phyloP scores from a whole-genome alignment of 2,329 filamentous ascomycete species.

The Sclerotinia minor region DNA sequence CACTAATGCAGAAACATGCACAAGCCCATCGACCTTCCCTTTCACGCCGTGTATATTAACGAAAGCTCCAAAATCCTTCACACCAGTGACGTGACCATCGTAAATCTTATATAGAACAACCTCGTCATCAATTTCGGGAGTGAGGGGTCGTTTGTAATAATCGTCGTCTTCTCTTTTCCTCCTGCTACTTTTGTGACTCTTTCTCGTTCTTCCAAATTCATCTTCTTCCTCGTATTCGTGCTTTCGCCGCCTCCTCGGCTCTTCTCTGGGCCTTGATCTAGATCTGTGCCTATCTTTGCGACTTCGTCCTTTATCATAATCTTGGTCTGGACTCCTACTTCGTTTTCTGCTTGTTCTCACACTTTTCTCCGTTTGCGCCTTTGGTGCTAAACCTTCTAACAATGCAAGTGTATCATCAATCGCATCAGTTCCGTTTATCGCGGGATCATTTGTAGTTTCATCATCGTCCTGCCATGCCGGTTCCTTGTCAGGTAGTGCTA shows the following conservation, averaged over 20 bases:
- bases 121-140: slow-evolving; percentile 75
- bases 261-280: slow-evolving; percentile 54
- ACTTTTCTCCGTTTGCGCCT: slow-evolving; percentile 47
- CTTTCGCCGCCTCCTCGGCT: slow-evolving; percentile 45
- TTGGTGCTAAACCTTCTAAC: slow-evolving; percentile 80
- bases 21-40: slow-evolving; percentile 87
- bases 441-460: slow-evolving; percentile 41
- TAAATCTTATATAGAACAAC: slow-evolving; percentile 87
- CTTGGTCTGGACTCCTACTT: slow-evolving; percentile 52
- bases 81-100: slow-evolving; percentile 81
- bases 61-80: slow-evolving; percentile 96
- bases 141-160: slow-evolving; percentile 64
- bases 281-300: slow-evolving; percentile 49
- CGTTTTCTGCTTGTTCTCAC: slow-evolving; percentile 50
- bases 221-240: slow-evolving; percentile 58
- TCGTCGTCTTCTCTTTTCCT: slow-evolving; percentile 53
- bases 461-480: slow-evolving; percentile 54
- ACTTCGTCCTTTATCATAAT: slow-evolving; percentile 42
- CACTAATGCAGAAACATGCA: slow-evolving; percentile 87
- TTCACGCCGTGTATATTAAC: slow-evolving; percentile 85
- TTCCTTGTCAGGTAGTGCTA: slow-evolving; percentile 80
- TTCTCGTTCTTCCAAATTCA: slow-evolving; percentile 56
- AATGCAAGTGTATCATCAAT: slow-evolving; percentile 93
- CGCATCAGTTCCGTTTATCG: slow-evolving; percentile 56
- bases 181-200: slow-evolving; percentile 45